Evolutionary conservation across 768 basidiomycete genomes (phyloP), one percentile per base, ranked within the genome.

Genomic region (Termitomyces heimii): DNA sequence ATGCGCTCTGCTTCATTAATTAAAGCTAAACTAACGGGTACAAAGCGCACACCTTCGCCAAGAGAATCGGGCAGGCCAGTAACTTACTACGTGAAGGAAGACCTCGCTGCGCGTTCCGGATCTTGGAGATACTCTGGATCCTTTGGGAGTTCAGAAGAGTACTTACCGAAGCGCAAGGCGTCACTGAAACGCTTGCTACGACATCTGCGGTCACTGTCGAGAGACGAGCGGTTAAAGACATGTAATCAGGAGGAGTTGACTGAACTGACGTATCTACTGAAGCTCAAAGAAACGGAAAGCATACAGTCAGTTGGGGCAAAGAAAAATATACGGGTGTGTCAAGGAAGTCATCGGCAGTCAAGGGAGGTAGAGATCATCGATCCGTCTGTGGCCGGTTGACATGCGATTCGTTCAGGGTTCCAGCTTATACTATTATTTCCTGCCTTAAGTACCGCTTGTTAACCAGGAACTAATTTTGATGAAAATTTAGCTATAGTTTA

Each of bases 301-400:
- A 31, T 62, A 40, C 55, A 58, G 29, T 54, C 57, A 5, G 61
- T 61, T 22, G 24, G 46, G 18, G 61, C 61, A 31, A 53, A 64
- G 46, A 54, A 53, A 48, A 50, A 54, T 37, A 39, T 39, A 37
- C 53, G 42, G 26, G 42, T 58, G 22, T 65, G 53, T 43, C 46
- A 42, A 22, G 56, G 56, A 39, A 50, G 35, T 20, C 42, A 52
- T 54, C 26, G 59, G 4, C 46, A 28, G 28, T 58, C 56, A 48
- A 54, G 53, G n/a, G 57, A 57, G 43, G 57, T 52, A 12, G 62
- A 61, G 20, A 59, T 62, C 9, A 39, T 65, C 45, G 58, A 65
- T 55, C 60, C 61, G 32, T 58, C 52, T 32, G 37, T 55, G 58
- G 22, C 50, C 49, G 18, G 54, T 20, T n/a, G 24, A 16, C 31